Evolutionary conservation across 2,329 filamentous ascomycete species (phyloP).

Genomic region (Ophiostoma sp.): DNA sequence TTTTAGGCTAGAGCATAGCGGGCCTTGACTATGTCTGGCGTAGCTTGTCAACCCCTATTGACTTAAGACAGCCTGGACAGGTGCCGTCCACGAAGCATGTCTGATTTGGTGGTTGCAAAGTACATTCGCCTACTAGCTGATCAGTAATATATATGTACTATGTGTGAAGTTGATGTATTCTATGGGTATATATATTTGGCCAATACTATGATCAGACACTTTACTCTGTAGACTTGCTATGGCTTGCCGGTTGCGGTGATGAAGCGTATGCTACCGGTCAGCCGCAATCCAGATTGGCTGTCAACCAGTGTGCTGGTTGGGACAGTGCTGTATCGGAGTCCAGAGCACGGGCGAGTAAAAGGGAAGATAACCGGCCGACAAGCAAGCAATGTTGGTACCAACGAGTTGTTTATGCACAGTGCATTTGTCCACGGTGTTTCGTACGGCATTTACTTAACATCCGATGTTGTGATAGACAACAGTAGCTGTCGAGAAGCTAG

Average conservation of each 20-base stretch:
- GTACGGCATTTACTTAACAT: neutral
- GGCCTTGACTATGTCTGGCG: slow-evolving; percentile 20
- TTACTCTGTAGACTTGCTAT: too few relatives aligned
- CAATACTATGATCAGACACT: neutral
- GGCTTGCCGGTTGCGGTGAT: neutral
- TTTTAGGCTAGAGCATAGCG: slow-evolving; percentile 18
- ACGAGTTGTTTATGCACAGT: neutral
- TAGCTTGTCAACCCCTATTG: slow-evolving; percentile 20
- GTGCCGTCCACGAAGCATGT: too few relatives aligned
- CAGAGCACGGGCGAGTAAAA: neutral
- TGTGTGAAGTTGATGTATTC: neutral
- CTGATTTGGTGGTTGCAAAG: too few relatives aligned
- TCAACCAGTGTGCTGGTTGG: slow-evolving; percentile 4
- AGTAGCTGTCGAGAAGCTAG: neutral
- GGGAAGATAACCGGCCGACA: neutral
- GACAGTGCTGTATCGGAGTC: neutral
- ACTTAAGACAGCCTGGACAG: neutral
- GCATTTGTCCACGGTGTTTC: neutral
- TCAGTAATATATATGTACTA: neutral
- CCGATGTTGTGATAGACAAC: neutral
- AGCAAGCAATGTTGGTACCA: neutral
- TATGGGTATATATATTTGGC: neutral
- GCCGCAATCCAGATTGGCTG: slow-evolving; percentile 23
- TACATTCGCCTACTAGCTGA: neutral
- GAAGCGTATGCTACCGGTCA: slow-evolving; percentile 12